Conservation (phyloP, 805 yeast species). For the Saccharomycopsis schoenii region DNA sequence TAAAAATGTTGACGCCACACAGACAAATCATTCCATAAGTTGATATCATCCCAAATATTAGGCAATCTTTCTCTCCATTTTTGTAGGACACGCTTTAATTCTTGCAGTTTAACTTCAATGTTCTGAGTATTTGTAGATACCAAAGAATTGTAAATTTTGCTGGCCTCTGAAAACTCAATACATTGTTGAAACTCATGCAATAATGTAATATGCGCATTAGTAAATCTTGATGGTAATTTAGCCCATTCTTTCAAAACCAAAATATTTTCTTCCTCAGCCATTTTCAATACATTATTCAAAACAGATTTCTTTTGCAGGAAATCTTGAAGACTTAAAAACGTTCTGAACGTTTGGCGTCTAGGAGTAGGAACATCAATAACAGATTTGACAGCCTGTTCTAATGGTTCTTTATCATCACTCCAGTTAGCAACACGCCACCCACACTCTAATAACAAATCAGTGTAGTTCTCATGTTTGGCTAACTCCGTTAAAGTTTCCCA, state of each 20-base stretch:
- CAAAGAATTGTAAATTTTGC: constrained; percentile 82
- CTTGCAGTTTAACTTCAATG: constrained; percentile 87
- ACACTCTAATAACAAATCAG: constrained; percentile 91
- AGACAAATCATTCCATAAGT: constrained; percentile 93
- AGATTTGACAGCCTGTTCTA: constrained; percentile 88
- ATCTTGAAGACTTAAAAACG: constrained; percentile 86
- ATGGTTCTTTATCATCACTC: constrained; percentile 89
- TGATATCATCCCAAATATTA: constrained; percentile 94
- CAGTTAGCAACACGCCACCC: constrained; percentile 99
- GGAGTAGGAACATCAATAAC: constrained; percentile 99
- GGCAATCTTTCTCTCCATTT: constrained; percentile 98
- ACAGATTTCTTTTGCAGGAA: constrained; percentile 86
- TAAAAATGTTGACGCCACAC: constrained; percentile 99
- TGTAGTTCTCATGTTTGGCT: constrained; percentile 96
- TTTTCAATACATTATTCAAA: constrained; percentile 70
- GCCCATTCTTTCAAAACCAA: constrained; percentile 88
- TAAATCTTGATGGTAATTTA: constrained; percentile 63
- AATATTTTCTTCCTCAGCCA: constrained; percentile 95
- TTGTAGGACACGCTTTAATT: constrained; percentile 84
- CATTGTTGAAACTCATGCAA: constrained; percentile 95
- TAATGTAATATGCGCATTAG: constrained; percentile 80
- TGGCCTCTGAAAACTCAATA: constrained; percentile 95
- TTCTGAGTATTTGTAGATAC: constrained; percentile 88
- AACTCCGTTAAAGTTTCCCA: constrained; percentile 96
- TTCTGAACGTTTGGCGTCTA: constrained; percentile 88